Evolutionary conservation across 768 basidiomycete genomes (phyloP), one percentile per base, ranked within the genome.

Genomic region (Leccinum olivaceopallidum): DNA sequence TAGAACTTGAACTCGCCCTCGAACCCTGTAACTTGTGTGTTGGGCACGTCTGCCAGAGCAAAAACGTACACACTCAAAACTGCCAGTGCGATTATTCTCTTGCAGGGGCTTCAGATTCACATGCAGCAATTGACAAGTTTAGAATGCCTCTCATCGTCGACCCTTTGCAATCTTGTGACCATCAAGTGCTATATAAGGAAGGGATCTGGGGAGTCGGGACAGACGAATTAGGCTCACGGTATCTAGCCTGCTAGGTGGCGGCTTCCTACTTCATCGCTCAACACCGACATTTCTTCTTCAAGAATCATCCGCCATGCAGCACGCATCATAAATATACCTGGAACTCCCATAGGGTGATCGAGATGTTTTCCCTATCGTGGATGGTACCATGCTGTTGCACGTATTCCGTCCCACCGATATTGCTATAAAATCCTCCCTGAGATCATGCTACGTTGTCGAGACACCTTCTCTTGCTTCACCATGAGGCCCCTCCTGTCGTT

Each of bases 401-500:
- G 37, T 6, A 28, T 50, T 30, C 30, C 39, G 26, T 62, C 62
- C 39, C 66, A 66, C 56, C 39, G 16, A 28, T 18, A 18, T 54
- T n/a, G 44, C 26, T 56, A 66, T 62, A 71, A 64, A 62, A 24
- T 22, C 36, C 52, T 30, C 32, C 10, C 26, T 2, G 32, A 5
- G 8, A n/a, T 55, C 12, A 26, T 2, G 8, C n/a, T 10, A 58
- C 20, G 24, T 30, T 1, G 2, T 52, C 44, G 6, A 55, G 34
- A 28, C 50, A 4, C 24, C 30, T 30, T 30, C 39, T 32, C 10
- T 58, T 42, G 28, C 42, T 36, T 36, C 50, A 32, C 30, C 55
- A 71, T 67, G 69, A 56, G 26, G 36, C 61, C 63, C 51, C 62
- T 68, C 49, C 44, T 62, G 18, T 42, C 65, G 0, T 62, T 64